These are phyloP conservation scores for Candida pseudoviswanathii DNA, from an alignment of 1,139 yeast species.

Conservation along the genomic window DNA sequence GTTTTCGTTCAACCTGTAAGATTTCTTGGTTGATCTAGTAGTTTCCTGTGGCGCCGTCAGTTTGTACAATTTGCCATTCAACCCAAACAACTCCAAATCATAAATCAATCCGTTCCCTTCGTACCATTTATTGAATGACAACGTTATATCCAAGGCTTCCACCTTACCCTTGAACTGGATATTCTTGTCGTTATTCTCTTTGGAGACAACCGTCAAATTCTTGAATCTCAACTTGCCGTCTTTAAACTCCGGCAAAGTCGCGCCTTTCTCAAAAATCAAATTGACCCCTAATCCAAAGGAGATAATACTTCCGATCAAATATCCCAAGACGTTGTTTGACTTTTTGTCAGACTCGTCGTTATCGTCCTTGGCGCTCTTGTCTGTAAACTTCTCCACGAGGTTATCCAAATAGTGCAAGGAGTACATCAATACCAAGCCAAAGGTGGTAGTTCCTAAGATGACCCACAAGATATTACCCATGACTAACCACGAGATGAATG, in stretches of 20 bases:
- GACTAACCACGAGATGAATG: slow-evolving; percentile 58
- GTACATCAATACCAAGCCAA: slow-evolving; percentile 55
- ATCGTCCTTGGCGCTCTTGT: slow-evolving; percentile 9
- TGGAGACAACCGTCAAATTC: slow-evolving; percentile 44
- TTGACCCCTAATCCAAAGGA: slow-evolving; percentile 43
- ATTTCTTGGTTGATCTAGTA: slow-evolving; percentile 6
- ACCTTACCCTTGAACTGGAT: slow-evolving; percentile 41
- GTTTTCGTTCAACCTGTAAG: slow-evolving; percentile 24
- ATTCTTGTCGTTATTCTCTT: slow-evolving; percentile 18
- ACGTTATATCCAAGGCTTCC: slow-evolving; percentile 56
- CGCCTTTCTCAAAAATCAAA: slow-evolving; percentile 39
- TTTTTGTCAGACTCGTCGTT: slow-evolving; percentile 15
- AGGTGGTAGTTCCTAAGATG: slow-evolving; percentile 66
- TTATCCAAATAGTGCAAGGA: slow-evolving; percentile 46
- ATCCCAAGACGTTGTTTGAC: slow-evolving; percentile 30
- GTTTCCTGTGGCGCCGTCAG: background rate
- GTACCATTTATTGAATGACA: slow-evolving; percentile 71
- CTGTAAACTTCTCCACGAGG: slow-evolving; percentile 23
- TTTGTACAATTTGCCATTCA: slow-evolving; percentile 52
- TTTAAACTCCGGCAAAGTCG: slow-evolving; percentile 48
- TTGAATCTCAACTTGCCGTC: slow-evolving; percentile 65
- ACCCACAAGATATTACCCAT: slow-evolving; percentile 61
- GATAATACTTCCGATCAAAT: slow-evolving; percentile 37
- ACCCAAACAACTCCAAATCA: slow-evolving; percentile 62
- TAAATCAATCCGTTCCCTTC: slow-evolving; percentile 67